Conservation (phyloP, 768 basidiomycete genomes). For the Galerina marginata region DNA sequence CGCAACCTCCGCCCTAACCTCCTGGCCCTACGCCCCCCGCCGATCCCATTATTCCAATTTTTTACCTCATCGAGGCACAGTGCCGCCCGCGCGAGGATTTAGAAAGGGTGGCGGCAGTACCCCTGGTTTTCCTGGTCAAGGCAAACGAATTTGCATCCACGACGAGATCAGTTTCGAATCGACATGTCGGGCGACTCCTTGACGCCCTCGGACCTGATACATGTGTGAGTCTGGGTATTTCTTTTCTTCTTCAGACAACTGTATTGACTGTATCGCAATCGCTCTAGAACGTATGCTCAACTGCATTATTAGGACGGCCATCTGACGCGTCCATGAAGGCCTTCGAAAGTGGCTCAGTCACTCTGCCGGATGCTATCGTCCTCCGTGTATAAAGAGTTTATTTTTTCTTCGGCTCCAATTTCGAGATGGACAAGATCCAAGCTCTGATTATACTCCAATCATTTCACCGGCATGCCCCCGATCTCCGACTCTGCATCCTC, state of each 20-base stretch:
- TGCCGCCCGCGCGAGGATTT: too few species aligned
- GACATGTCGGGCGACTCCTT: constrained; percentile 53
- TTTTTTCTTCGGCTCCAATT: constrained; percentile 67
- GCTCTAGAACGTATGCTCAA: constrained; percentile 63
- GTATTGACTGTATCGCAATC: not conserved
- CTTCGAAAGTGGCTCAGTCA: constrained; percentile 70
- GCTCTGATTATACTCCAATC: constrained; percentile 76
- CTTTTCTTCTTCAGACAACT: not conserved
- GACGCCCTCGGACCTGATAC: constrained; percentile 72
- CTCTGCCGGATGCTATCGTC: constrained; percentile 65
- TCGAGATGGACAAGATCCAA: constrained; percentile 83
- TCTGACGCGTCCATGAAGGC: constrained; percentile 68
- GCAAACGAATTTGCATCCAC: too few species aligned
- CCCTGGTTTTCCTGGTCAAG: too few species aligned
- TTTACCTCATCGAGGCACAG: too few species aligned
- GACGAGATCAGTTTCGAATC: not conserved
- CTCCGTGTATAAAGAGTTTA: constrained; percentile 72
- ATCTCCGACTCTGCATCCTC: constrained; percentile 44
- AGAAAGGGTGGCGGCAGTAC: too few species aligned
- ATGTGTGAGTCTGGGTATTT: constrained; percentile 55
- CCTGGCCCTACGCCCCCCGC: too few species aligned
- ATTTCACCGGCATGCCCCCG: constrained; percentile 70
- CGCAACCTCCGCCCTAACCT: too few species aligned
- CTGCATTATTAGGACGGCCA: constrained; percentile 74
- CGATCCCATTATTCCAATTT: too few species aligned